Evolutionary conservation across 495 filamentous ascomycete species (phyloP), one percentile per base, ranked within the genome.

Genomic region (Trichocladium uniseriatum): DNA sequence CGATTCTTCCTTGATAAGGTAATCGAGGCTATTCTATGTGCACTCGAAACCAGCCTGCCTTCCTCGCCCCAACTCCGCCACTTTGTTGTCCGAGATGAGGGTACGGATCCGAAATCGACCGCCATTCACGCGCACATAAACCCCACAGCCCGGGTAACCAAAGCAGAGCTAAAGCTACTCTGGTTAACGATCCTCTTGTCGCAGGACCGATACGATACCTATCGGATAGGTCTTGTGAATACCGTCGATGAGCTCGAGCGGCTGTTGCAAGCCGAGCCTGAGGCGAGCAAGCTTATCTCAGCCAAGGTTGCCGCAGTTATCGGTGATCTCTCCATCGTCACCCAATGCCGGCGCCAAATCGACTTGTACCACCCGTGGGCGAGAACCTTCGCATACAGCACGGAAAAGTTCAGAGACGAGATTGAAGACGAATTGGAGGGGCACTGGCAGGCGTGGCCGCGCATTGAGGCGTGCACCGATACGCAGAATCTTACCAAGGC

Each of bases 281-380:
- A 57, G 19, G 61, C 64, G 0, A 56, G 49, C 20, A 55, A 68
- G 6, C 36, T 74, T 4, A 36, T 79, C 10, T 77, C 75, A 0
- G 15, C 55, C 1, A 60, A 40, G 15, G 43, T 77, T 13, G 61
- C 62, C 0, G 46, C 50, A 15, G 21, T 60, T 0, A 61, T 80
- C 27, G 64, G 69, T 1, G 67, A 77, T 9, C 55, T 77, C 1
- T 65, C 72, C 2, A 59, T 79, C 21, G 27, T 73, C 6, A 53
- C 63, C 2, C 48, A 76, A 47, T 67, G 65, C 41, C 28, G 58
- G 14, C 56, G 61, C 10, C 71, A 79, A 47, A 18, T 80, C 5
- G 48, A 69, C 5, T 50, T 70, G 8, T 76, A 64, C 56, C 69
- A 72, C 18, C 75, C 76, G 0, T 76, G 75, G 69, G 73, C 71